Percentiles rank a stretch among this genome's conserved stretches.
These are phyloP conservation scores for Apostasia ramifera DNA, from an alignment of 106 monocot species.

Conservation along the genomic window DNA sequence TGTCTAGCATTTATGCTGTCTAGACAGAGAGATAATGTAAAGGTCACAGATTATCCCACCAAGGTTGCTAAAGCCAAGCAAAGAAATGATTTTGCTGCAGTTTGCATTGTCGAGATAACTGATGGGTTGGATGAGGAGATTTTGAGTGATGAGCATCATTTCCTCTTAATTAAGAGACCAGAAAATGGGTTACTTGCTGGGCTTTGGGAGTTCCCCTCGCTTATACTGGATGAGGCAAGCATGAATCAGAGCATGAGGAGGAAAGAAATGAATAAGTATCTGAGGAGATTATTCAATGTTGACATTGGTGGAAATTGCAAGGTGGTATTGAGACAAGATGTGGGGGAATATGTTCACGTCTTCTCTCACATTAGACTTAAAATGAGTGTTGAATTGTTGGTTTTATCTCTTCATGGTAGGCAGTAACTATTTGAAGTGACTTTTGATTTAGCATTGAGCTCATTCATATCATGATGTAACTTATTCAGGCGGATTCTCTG, in stretches of 20 bases:
- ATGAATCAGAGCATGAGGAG: slow-evolving; percentile 44
- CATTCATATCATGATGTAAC: slow-evolving; percentile 2
- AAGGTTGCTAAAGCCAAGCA: slow-evolving; percentile 72
- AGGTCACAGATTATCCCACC: slow-evolving; percentile 78
- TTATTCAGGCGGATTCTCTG: slow-evolving; percentile 29
- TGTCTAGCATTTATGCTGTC: slow-evolving; percentile 67
- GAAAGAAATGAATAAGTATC: slow-evolving; percentile 47
- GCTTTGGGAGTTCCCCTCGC: slow-evolving; percentile 91
- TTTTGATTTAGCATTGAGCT: not conserved
- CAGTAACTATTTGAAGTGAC: not conserved
- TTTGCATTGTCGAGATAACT: slow-evolving; percentile 73
- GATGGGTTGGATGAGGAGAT: slow-evolving; percentile 11
- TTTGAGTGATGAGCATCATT: slow-evolving; percentile 9
- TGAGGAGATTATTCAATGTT: slow-evolving; percentile 43
- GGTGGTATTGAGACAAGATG: slow-evolving; percentile 49
- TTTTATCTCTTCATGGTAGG: slow-evolving; percentile 53
- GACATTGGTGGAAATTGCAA: slow-evolving; percentile 29
- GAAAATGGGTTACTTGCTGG: slow-evolving; percentile 90
- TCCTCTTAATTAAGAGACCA: slow-evolving; percentile 82
- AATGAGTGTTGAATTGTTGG: slow-evolving; percentile 79
- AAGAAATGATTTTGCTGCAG: slow-evolving; percentile 76
- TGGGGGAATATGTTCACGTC: slow-evolving; percentile 77
- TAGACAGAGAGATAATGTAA: slow-evolving; percentile 14
- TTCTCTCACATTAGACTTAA: slow-evolving; percentile 89
- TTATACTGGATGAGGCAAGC: slow-evolving; percentile 43